Base-by-base conservation (phyloP, 2,329 filamentous ascomycete species). In the Exophiala dermatitidis region DNA sequence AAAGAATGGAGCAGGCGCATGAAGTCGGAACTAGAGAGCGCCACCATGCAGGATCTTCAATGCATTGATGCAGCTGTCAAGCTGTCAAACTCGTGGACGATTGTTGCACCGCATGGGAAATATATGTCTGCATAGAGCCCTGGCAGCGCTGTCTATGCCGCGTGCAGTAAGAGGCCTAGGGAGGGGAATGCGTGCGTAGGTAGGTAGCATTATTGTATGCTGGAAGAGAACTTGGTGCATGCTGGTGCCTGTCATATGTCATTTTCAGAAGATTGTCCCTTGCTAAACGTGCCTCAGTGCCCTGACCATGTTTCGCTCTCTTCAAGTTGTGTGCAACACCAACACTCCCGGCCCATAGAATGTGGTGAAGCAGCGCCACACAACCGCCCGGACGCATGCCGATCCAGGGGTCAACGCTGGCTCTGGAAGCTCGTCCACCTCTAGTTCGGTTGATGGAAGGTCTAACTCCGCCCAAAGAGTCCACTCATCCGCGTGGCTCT, bases 1-100 rank as follows among this genome's bases (percentile, higher is more conserved):
- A 30, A 30, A 37, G 33, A 26, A 47, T 9, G 10, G 19, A 41
- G 34, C 10, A 34, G 49, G 33, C 38, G 43, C 49, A 40, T 51
- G 29, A 46, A 52, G 30, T 33, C 34, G 29, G 31, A 31, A 10
- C 10, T 26, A 19, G 33, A 48, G 33, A 37, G 34, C 45, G 45
- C 45, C 45, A 48, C 33, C 32, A 37, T 26, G 43, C 5, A 52
- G 46, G 51, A 49, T 45, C 46, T 49, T 45, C 46, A 32, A 38
- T 41, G 30, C 48, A 30, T 19, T 19, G 41, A 12, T 51, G 48
- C 48, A 50, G 48, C 8, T 30, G 40, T 44, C 48, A 50, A 50
- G 30, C 29, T 50, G 36, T 12, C 36, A 41, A 41, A 12, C 38
- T 26, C 38, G 38, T 41, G 38, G 38, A 28, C 36, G 9, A n/a